Percentiles rank a stretch among this genome's conserved stretches.
phyloP scores from a whole-genome alignment of 306 rosid genomes.

The Bauhinia variegata region DNA sequence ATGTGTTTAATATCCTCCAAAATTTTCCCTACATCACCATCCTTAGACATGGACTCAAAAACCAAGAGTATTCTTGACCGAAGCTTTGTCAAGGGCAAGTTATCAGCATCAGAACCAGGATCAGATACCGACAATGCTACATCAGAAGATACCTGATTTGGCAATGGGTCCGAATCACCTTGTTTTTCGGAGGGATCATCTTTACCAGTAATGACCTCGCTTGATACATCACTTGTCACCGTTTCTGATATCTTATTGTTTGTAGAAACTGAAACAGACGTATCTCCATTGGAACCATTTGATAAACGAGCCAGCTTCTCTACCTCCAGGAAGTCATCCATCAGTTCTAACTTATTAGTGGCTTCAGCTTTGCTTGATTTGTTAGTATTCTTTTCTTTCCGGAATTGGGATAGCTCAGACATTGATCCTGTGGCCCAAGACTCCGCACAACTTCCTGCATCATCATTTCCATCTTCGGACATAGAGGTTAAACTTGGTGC shows the following conservation, averaged over 20 bases:
- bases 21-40: constrained; percentile 66
- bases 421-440: constrained; percentile 68
- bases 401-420: constrained; percentile 64
- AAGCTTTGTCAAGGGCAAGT: constrained; percentile 59
- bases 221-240: constrained; percentile 42
- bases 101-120: constrained; percentile 43
- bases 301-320: constrained; percentile 89
- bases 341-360: constrained; percentile 74
- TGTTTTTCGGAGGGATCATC: constrained; percentile 48
- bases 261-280: constrained; percentile 47
- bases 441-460: constrained; percentile 71
- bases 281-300: constrained; percentile 58
- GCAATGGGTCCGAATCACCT: constrained; percentile 39
- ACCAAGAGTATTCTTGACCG: constrained; percentile 71
- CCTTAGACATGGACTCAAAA: constrained; percentile 69
- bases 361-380: constrained; percentile 65
- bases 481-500: constrained; percentile 84
- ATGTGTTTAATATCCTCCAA: constrained; percentile 77
- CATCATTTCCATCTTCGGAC: constrained; percentile 97
- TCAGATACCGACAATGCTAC: constrained; percentile 33
- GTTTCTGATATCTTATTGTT: constrained; percentile 47
- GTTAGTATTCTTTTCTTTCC: constrained; percentile 61
- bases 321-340: constrained; percentile 99
- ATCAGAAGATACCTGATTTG: constrained; percentile 45
- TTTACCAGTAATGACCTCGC: constrained; percentile 36